Conservation (phyloP, 1,284 basidiomycete genomes). For the Ganoderma sinense region DNA sequence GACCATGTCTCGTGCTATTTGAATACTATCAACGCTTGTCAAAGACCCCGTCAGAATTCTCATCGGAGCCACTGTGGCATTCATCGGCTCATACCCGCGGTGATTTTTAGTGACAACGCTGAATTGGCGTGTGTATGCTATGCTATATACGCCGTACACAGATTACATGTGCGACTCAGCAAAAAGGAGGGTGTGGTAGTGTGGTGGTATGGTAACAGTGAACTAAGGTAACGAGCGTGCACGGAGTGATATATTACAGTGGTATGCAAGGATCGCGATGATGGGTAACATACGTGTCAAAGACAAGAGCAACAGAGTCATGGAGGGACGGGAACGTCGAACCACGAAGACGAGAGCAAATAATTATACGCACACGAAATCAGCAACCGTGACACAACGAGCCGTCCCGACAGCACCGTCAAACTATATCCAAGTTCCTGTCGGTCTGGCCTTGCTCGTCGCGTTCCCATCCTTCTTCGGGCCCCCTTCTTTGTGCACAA, state of each 20-base stretch:
- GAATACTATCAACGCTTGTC: not conserved
- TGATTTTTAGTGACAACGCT: not conserved
- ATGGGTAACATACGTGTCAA: slow-evolving; percentile 1
- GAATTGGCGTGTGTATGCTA: slow-evolving; percentile 8
- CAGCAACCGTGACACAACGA: not conserved
- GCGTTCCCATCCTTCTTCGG: slow-evolving; percentile 28
- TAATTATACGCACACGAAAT: not conserved
- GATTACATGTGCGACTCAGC: not conserved
- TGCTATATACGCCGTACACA: slow-evolving; percentile 10
- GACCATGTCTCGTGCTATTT: not conserved
- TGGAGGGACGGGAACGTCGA: not conserved
- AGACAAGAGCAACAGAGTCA: slow-evolving; percentile 2
- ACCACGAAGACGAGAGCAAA: not conserved
- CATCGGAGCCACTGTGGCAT: not conserved
- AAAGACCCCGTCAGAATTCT: not conserved
- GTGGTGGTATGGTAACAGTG: slow-evolving; percentile 7
- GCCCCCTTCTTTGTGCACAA: slow-evolving; percentile 21
- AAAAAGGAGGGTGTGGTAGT: not conserved
- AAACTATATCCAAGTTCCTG: slow-evolving; percentile 37
- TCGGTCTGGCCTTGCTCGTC: slow-evolving; percentile 27
- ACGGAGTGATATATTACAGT: slow-evolving; percentile 4
- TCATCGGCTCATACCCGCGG: not conserved
- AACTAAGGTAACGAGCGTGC: slow-evolving; percentile 9
- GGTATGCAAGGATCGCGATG: slow-evolving; percentile 18
- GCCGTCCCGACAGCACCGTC: slow-evolving; percentile 11